Conservation (phyloP, 257 asterid species). For the Linderniella brevidens region DNA sequence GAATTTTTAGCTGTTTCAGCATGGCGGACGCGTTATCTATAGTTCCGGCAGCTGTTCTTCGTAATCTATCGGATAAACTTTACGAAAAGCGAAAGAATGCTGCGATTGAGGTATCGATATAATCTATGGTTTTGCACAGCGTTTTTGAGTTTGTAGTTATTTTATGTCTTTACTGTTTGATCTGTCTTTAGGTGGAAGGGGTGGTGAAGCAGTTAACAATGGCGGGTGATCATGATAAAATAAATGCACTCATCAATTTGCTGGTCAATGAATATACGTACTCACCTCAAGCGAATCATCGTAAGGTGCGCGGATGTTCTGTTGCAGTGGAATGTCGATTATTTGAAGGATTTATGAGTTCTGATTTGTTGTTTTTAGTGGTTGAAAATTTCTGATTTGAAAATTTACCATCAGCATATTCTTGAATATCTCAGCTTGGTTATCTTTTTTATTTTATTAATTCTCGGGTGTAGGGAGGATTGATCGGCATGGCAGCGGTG, state of each 20-base stretch:
- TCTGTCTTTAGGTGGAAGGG: slow-evolving; percentile 61
- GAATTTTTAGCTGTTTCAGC: slow-evolving; percentile 5
- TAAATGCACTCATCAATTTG: slow-evolving; percentile 64
- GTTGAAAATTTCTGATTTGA: slow-evolving; percentile 7
- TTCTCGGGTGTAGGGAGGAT: slow-evolving; percentile 55
- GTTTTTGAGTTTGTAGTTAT: slow-evolving; percentile 1
- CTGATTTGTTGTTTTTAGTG: slow-evolving; percentile 1
- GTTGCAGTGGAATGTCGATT: neutral
- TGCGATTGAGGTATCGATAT: slow-evolving; percentile 64
- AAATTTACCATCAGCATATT: slow-evolving; percentile 6
- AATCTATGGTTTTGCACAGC: neutral
- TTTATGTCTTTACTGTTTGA: slow-evolving; percentile 1
- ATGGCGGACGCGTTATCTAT: slow-evolving; percentile 76
- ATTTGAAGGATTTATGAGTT: slow-evolving; percentile 1
- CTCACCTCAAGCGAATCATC: slow-evolving; percentile 88
- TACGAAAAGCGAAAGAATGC: slow-evolving; percentile 98
- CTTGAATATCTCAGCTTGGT: neutral
- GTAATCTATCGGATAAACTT: slow-evolving; percentile 90
- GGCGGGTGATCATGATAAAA: slow-evolving; percentile 73
- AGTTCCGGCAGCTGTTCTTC: slow-evolving; percentile 79
- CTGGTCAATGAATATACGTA: slow-evolving; percentile 57
- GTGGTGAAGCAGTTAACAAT: slow-evolving; percentile 69
- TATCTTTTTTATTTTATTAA: slow-evolving; percentile 1
- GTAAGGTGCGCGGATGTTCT: slow-evolving; percentile 36
- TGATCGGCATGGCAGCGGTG: slow-evolving; percentile 98